Evolutionary conservation across 495 filamentous ascomycete species (phyloP).

Genomic region (Monascus purpureus): DNA sequence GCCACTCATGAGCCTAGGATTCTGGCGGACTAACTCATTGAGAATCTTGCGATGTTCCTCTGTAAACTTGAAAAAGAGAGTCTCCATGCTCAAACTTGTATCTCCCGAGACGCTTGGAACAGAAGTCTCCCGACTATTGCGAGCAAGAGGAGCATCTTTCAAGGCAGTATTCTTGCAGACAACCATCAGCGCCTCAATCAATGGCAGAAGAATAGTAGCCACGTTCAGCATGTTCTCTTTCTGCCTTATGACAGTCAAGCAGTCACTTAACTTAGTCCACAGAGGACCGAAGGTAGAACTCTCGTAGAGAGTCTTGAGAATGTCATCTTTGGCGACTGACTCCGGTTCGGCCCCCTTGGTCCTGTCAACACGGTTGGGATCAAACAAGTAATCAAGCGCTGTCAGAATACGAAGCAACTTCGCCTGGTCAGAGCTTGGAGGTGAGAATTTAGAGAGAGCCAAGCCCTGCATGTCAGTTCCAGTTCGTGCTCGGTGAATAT

Average conservation of each 20-base stretch:
- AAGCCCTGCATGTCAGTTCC: slow-evolving; percentile 92
- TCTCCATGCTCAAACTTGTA: slow-evolving; percentile 55
- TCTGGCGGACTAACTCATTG: slow-evolving; percentile 93
- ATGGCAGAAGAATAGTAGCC: slow-evolving; percentile 81
- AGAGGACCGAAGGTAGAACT: slow-evolving; percentile 76
- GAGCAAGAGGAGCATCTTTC: slow-evolving; percentile 49
- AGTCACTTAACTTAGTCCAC: slow-evolving; percentile 91
- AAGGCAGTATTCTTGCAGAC: slow-evolving; percentile 93
- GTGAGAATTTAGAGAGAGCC: slow-evolving; percentile 89
- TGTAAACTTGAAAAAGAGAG: slow-evolving; percentile 94
- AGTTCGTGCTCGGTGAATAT: slow-evolving; percentile 73
- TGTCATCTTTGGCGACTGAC: slow-evolving; percentile 49
- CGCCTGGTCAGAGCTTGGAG: slow-evolving; percentile 85
- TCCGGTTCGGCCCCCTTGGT: slow-evolving; percentile 41
- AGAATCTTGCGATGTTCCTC: slow-evolving; percentile 97
- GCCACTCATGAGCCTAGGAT: slow-evolving; percentile 95
- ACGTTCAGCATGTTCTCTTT: slow-evolving; percentile 93
- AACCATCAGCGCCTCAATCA: slow-evolving; percentile 96
- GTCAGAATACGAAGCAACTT: slow-evolving; percentile 89
- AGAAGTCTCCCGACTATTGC: slow-evolving; percentile 52
- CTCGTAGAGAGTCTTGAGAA: slow-evolving; percentile 77
- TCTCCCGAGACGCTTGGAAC: slow-evolving; percentile 68
- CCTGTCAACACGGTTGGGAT: slow-evolving; percentile 47
- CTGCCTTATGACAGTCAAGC: slow-evolving; percentile 72
- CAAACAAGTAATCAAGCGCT: slow-evolving; percentile 90